phyloP scores from a whole-genome alignment of 495 filamentous ascomycete species.

The Penicillium steckii region DNA sequence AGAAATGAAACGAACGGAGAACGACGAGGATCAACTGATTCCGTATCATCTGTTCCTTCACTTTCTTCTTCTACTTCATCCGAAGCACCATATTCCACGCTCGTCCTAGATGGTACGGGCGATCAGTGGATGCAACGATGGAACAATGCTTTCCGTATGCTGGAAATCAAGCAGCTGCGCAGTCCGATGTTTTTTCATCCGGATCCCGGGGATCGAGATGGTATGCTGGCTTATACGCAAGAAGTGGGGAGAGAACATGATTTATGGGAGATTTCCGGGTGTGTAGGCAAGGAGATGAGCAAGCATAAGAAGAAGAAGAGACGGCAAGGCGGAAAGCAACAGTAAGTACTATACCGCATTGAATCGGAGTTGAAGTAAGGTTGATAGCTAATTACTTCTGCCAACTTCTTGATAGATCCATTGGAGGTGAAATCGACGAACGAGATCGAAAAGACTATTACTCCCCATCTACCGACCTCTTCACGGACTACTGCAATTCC shows the following conservation, averaged over 20 bases:
- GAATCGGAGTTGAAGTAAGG: background rate
- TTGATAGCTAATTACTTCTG: background rate
- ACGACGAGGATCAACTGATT: slow-evolving; percentile 24
- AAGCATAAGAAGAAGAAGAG: slow-evolving; percentile 64
- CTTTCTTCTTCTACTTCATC: slow-evolving; percentile 32
- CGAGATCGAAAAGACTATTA: slow-evolving; percentile 66
- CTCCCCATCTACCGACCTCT: slow-evolving; percentile 55
- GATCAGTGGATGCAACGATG: slow-evolving; percentile 57
- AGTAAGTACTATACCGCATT: slow-evolving; percentile 17
- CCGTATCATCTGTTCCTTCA: slow-evolving; percentile 27
- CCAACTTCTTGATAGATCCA: too few species aligned
- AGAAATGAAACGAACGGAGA: slow-evolving; percentile 13
- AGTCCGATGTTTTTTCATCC: slow-evolving; percentile 70
- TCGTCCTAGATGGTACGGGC: slow-evolving; percentile 53
- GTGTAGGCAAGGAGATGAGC: slow-evolving; percentile 63
- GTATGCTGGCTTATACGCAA: slow-evolving; percentile 58
- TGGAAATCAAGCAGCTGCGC: slow-evolving; percentile 58
- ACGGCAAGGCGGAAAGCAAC: slow-evolving; percentile 29
- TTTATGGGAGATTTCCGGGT: slow-evolving; percentile 55
- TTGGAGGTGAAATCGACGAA: slow-evolving; percentile 54
- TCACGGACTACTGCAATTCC: slow-evolving; percentile 54
- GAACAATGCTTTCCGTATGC: slow-evolving; percentile 52
- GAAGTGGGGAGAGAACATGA: slow-evolving; percentile 48
- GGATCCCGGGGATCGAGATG: slow-evolving; percentile 63
- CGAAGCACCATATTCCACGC: slow-evolving; percentile 22